Percentiles rank a stretch among this genome's conserved stretches.
phyloP scores from a whole-genome alignment of 2,329 filamentous ascomycete genomes.

The Cercospora citrullina region DNA sequence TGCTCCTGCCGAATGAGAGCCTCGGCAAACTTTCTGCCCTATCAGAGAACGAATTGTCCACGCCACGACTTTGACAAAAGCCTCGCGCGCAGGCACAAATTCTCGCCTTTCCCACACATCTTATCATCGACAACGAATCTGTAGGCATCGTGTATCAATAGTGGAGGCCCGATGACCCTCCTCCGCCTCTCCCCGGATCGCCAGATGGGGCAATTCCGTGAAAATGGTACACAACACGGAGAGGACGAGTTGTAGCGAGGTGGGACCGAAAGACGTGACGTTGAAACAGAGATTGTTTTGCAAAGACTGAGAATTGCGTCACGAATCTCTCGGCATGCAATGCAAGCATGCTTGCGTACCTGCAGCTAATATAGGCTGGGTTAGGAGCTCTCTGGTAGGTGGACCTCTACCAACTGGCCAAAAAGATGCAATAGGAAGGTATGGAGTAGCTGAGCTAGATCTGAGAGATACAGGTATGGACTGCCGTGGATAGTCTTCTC shows the following conservation, averaged over 20 bases:
- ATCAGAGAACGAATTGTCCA: background rate
- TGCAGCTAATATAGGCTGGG: background rate
- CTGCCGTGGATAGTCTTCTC: background rate
- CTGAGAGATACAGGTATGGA: background rate
- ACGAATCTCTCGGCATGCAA: background rate
- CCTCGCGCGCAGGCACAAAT: background rate
- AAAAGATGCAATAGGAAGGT: background rate
- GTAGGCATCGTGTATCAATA: background rate
- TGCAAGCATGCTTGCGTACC: background rate
- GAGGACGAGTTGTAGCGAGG: background rate
- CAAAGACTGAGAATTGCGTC: background rate
- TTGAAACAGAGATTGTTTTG: constrained; percentile 10
- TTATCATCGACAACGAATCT: background rate
- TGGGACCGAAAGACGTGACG: constrained; percentile 11
- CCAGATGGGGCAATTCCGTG: constrained; percentile 11
- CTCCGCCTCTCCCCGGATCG: constrained; percentile 8
- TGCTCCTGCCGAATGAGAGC: background rate
- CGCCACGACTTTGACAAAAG: background rate
- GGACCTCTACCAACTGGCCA: background rate
- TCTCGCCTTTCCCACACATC: background rate
- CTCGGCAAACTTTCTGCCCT: constrained; percentile 3
- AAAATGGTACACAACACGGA: background rate
- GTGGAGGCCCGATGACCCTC: background rate
- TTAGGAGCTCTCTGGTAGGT: background rate
- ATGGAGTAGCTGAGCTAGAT: background rate